These are phyloP conservation scores for Pichia scutulata DNA, from an alignment of 805 yeast species.

Conservation along the genomic window DNA sequence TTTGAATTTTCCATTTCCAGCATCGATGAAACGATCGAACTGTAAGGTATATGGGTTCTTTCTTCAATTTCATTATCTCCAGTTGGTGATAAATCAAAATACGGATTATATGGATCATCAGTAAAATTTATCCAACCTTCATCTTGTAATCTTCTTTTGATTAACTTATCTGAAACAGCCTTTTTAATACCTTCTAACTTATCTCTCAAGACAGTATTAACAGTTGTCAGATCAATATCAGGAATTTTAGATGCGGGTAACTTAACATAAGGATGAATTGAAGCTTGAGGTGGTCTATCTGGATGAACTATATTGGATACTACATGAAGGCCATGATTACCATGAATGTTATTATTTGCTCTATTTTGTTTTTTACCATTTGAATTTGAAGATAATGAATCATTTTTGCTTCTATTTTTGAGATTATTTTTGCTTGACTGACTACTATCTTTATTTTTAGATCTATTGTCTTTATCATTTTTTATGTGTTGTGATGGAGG, in stretches of 20 bases:
- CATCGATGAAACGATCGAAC: slow-evolving; percentile 64
- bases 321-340: neutral
- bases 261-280: slow-evolving; percentile 73
- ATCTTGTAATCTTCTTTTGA: slow-evolving; percentile 61
- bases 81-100: slow-evolving; percentile 58
- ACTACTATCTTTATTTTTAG: neutral
- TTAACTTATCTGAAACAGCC: slow-evolving; percentile 81
- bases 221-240: slow-evolving; percentile 81
- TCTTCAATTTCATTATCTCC: slow-evolving; percentile 38
- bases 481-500: slow-evolving; percentile 2
- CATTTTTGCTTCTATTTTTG: neutral
- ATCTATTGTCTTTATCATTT: neutral
- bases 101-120: slow-evolving; percentile 80
- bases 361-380: neutral
- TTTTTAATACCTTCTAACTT: slow-evolving; percentile 71
- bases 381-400: neutral
- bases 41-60: slow-evolving; percentile 63
- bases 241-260: slow-evolving; percentile 89
- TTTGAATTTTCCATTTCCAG: slow-evolving; percentile 60
- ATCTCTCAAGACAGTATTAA: slow-evolving; percentile 62
- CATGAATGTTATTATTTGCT: neutral
- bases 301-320: neutral
- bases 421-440: neutral
- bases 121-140: slow-evolving; percentile 76
- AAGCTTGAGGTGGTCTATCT: slow-evolving; percentile 22